These are phyloP conservation scores for Entophlyctis helioformis DNA, from an alignment of 192 early-diverging fungal species.

Conservation along the genomic window DNA sequence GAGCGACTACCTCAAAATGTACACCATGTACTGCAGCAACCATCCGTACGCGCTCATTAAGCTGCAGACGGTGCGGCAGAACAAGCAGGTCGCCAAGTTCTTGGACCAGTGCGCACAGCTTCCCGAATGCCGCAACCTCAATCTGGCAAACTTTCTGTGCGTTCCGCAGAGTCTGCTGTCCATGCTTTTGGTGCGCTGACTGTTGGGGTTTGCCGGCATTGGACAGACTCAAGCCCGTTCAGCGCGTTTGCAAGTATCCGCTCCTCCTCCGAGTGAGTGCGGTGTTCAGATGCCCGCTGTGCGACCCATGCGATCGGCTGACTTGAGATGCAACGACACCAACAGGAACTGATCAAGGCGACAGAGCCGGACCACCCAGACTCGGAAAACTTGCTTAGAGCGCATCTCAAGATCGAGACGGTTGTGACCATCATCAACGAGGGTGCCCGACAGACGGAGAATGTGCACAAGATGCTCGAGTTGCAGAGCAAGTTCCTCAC, in stretches of 20 bases:
- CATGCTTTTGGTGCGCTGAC: no score
- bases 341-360: constrained; percentile 32
- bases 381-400: constrained; percentile 20
- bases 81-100: constrained; percentile 28
- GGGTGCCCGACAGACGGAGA: constrained; percentile 34
- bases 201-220: no score
- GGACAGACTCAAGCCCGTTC: constrained; percentile 35
- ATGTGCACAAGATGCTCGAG: constrained; percentile 39
- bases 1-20: constrained; percentile 45
- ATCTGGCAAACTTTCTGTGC: constrained; percentile 31
- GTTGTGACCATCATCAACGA: constrained; percentile 48
- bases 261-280: constrained; percentile 38
- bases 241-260: constrained; percentile 49
- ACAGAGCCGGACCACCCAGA: constrained; percentile 35
- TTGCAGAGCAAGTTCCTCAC: constrained; percentile 29
- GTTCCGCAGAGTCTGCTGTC: not conserved
- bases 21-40: constrained; percentile 53
- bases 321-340: no score
- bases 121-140: constrained; percentile 22
- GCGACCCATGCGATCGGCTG: no score
- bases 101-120: constrained; percentile 22
- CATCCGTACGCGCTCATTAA: constrained; percentile 49
- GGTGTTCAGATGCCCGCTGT: no score
- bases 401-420: constrained; percentile 35
- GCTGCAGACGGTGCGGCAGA: constrained; percentile 29